A percentile compares a stretch with the other conserved stretches of the same genome.
Conservation (phyloP, 345 rosid genomes). For the Rhodomyrtus tomentosa region DNA sequence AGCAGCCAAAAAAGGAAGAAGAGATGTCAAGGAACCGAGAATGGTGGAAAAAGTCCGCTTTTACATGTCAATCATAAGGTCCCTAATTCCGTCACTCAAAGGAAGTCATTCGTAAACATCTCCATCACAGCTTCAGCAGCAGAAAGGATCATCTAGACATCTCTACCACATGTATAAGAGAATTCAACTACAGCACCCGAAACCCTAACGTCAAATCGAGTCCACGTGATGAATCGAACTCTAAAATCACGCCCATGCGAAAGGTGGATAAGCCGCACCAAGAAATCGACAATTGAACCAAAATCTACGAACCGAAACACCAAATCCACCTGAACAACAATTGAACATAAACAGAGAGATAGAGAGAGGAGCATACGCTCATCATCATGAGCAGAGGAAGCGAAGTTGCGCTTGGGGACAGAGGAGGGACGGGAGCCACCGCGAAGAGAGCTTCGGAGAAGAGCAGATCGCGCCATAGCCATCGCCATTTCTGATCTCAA, state of each 20-base stretch:
- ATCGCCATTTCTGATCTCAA: constrained; percentile 32
- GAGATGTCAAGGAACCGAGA: background rate
- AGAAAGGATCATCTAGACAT: background rate
- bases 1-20: background rate
- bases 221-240: background rate
- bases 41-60: background rate
- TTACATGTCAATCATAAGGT: background rate
- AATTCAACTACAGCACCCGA: background rate
- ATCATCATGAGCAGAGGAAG: constrained; percentile 69
- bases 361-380: constrained; percentile 34
- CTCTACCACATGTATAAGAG: background rate
- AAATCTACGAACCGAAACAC: background rate
- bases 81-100: background rate
- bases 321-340: background rate
- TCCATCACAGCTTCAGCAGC: background rate
- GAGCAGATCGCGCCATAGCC: constrained; percentile 65
- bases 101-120: fast-evolving
- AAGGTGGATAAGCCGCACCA: background rate
- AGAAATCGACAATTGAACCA: background rate
- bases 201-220: background rate
- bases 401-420: constrained; percentile 48
- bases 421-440: constrained; percentile 37
- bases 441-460: constrained; percentile 48
- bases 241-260: background rate
- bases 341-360: background rate